Percentiles rank a stretch among this genome's conserved stretches.
phyloP scores from a whole-genome alignment of 768 basidiomycete species.

The Gymnopilus junonius region DNA sequence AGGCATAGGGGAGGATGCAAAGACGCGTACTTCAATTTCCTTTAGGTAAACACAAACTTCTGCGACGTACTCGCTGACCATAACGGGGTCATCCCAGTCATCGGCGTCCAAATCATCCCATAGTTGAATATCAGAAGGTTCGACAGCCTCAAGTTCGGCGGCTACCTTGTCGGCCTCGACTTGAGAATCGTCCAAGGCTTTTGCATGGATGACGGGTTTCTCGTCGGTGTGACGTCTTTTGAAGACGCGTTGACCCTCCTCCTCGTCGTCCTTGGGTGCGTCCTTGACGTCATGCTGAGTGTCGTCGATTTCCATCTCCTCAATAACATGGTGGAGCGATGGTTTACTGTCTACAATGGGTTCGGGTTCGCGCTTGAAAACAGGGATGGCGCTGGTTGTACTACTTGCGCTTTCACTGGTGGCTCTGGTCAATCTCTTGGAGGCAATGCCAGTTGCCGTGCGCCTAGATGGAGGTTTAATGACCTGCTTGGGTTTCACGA shows the following conservation, averaged over 20 bases:
- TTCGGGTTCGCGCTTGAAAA: conserved; percentile 16
- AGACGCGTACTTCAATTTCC: conserved; percentile 67
- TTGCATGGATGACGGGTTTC: conserved; percentile 29
- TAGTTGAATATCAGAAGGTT: conserved; percentile 44
- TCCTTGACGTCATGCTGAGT: conserved; percentile 6
- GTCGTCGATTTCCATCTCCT: conserved; percentile 25
- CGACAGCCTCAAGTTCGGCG: conserved; percentile 45
- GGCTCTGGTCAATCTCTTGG: conserved; percentile 15
- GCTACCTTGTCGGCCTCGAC: conserved; percentile 42
- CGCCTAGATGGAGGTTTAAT: conserved; percentile 22
- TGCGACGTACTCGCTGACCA: conserved; percentile 95
- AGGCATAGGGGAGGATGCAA: not conserved
- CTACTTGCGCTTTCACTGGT: conserved; percentile 18
- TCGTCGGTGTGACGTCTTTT: conserved; percentile 69
- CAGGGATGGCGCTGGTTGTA: not conserved
- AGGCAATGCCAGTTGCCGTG: conserved; percentile 8
- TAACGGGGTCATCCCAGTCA: conserved; percentile 90
- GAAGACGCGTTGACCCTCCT: conserved; percentile 52
- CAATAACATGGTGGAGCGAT: conserved; percentile 16
- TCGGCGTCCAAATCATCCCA: conserved; percentile 63
- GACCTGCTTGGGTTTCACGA: conserved; percentile 22
- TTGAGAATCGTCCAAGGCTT: conserved; percentile 42
- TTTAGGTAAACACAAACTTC: conserved; percentile 95
- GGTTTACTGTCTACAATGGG: conserved; percentile 7
- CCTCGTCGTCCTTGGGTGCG: conserved; percentile 41